Conservation (phyloP, 768 basidiomycete genomes). For the Serendipita sp. region DNA sequence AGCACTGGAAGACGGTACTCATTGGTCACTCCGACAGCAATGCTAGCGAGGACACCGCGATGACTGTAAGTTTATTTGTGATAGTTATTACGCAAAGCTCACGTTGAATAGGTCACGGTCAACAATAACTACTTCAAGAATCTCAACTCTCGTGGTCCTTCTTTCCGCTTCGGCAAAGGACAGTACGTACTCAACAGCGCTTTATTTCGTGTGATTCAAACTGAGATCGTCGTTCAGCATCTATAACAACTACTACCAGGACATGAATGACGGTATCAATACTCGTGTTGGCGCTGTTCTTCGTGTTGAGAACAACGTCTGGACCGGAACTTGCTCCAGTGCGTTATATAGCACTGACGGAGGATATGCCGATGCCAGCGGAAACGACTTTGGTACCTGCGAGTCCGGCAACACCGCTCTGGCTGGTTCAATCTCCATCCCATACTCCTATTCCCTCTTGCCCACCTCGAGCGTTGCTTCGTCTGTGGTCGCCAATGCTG, state of each 20-base stretch:
- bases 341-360: constrained; percentile 10
- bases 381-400: constrained; percentile 11
- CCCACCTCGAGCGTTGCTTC: constrained; percentile 18
- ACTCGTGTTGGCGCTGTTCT: constrained; percentile 19
- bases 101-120: constrained; percentile 27
- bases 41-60: constrained; percentile 17
- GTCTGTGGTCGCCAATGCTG: constrained; percentile 19
- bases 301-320: constrained; percentile 15
- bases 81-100: constrained; percentile 16
- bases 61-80: background rate
- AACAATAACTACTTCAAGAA: constrained; percentile 25
- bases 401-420: constrained; percentile 20
- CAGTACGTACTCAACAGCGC: background rate
- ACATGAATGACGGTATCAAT: constrained; percentile 12
- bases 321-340: background rate
- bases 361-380: constrained; percentile 10
- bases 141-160: constrained; percentile 19
- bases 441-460: constrained; percentile 23
- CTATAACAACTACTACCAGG: background rate
- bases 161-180: constrained; percentile 25
- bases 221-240: background rate
- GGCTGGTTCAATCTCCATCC: constrained; percentile 23
- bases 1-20: constrained; percentile 32
- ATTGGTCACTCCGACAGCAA: constrained; percentile 31
- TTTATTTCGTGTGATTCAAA: background rate